Base-by-base conservation (phyloP, 257 asterid genomes). In the Ocimum tenuiflorum region DNA sequence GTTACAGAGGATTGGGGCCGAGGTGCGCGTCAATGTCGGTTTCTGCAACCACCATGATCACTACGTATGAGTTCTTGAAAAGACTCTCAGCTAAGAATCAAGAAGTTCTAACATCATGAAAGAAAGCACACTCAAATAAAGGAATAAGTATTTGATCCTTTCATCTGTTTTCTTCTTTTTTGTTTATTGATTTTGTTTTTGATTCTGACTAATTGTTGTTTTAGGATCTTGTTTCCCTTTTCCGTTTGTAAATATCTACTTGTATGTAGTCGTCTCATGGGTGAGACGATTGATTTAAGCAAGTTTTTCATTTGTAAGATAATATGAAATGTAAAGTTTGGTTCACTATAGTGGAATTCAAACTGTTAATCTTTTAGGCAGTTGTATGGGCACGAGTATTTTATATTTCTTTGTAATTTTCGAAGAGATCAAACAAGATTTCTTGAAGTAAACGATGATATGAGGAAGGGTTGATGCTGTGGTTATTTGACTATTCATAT, bases 31-130 rank as follows among this genome's bases (percentile, higher is more conserved):
- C 95, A 20, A 86, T 86, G 97, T 87, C 97, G 43, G 52, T 88
- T 79, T 87, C 95, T 56, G 91, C 89, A 36, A 79, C 95, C 8
- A 83, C 94, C 1, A 89, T 89, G 97, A 89, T 89, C 80, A 85
- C 94, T 23, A 83, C 97, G 4, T 89, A 89, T 22, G 97, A 89
- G 82, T 79, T 88, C 81, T 66, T 88, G 79, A 88, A 88, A 76
- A 73, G 94, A 39, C 80, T 85, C 24, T 88, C 96, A 3, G 73
- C 94, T 0, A 88, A 88, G 82, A 80, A 65, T 77, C 85, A 77
- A 67, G 81, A 78, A 57, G 76, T 65, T 60, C 74, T 82, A 41
- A 49, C 80, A 27, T 76, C 66, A 73, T 81, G 72, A 72, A 43
- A 46, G 35, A 9, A 47, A 35, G 36, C 8, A 62, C 35, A 57